Base-by-base conservation (phyloP, 1,139 yeast genomes). In the Debaryomyces udenii region DNA sequence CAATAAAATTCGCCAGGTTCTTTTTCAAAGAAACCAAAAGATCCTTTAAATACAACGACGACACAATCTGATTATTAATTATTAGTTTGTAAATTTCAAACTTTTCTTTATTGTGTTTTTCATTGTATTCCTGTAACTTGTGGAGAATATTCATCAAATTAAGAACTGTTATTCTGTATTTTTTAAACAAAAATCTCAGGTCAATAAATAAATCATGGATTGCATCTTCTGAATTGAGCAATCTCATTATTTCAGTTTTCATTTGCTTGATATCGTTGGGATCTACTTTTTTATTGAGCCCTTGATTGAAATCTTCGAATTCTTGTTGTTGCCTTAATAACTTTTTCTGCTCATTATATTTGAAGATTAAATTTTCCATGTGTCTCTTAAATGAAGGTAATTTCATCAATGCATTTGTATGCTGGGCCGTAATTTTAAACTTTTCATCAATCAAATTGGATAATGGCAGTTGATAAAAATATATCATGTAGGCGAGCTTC, bases 391-490 rank as follows among this genome's bases (percentile, higher is more conserved):
- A 72, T 0, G 76, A 69, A 0, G 74, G 68, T 9, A 71, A 51
- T 41, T 60, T 64, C 20, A 70, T 54, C 32, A 73, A 52, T 2
- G 59, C 58, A 7, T 52, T 57, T 4, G 52, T 41, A 42, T 55
- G 53, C 7, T 46, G 30, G 3, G 33, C 35, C 6, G 37, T 30
- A n/a, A 40, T 44, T 9, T 39, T 37, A 15, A 38, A 42, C 23
- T 43, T 27, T 9, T 36, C 29, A 11, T 47, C 53, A 9, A 56
- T 44, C 15, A 74, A 66, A 1, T 77, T 60, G 0, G 86, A 70
- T 40, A 83, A 71, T 1, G 93, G 89, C 62, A 81, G 84, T 44
- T 79, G 81, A 55, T 78, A 86, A 57, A 80, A 86, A 53, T 83
- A 85, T 4, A 83, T 74, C 88, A 87, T 83, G 51, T 81, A 72